Evolutionary conservation across 345 rosid species (phyloP), one percentile per base, ranked within the genome.

Genomic region (Ricinus communis): DNA sequence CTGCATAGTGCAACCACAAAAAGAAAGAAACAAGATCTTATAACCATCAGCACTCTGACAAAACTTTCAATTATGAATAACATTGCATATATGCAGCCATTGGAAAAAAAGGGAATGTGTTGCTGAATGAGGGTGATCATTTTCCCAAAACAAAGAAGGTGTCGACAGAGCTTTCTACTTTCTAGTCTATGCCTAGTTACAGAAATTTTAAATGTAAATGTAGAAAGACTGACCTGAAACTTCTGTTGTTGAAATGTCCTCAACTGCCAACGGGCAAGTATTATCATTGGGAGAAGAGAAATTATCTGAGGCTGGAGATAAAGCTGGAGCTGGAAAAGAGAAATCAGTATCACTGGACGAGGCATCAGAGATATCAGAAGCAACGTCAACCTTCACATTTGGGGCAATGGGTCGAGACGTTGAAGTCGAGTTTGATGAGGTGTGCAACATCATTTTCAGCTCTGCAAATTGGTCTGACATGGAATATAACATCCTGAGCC

Each of bases 401-500:
- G 82, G 73, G 60, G 73, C 81, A 77, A 84, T 65, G 43, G 84
- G 81, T 55, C 62, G 69, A 56, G 84, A 81, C 61, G 84, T 74
- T 74, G 86, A 82, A 57, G 74, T 73, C 5, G 86, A 80, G 72
- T 74, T 82, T 49, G 89, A 83, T 28, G 96, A 67, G 71, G 84
- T 70, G 62, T 85, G 67, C 77, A 91, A 81, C 80, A 88, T 74
- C 54, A 60, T 82, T 78, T 90, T 91, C 74, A 88, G 80, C 85
- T 90, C 93, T 18, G 96, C 80, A 82, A 94, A 85, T 81, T 91
- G 97, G 78, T 91, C 95, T 22, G 96, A 84, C 88, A 93, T 87
- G 74, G 85, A 82, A 62, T 87, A 83, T 72, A 90, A 77, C 87
- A 94, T 84, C 93, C 96, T 90, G 98, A 77, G 84, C 82, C 84